Evolutionary conservation across 148 eudicot genomes (phyloP).

Genomic region (Dianthus caryophyllus): DNA sequence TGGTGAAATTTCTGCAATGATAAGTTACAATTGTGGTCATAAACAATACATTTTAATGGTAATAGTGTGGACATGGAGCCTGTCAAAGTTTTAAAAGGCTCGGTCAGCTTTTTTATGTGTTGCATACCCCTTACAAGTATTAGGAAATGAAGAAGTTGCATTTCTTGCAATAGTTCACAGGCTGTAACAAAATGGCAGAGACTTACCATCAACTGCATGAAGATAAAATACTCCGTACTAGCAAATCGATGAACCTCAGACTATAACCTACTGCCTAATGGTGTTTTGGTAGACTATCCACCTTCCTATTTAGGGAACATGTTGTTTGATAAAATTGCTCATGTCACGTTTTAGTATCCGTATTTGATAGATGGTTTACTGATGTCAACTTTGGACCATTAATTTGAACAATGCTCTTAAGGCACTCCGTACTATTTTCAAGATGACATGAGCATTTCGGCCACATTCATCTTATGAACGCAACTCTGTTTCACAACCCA

Average conservation of each 20-base stretch:
- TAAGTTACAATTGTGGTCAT: not conserved
- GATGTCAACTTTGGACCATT: too few relatives aligned
- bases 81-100: not conserved
- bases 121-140: too few relatives aligned
- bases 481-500: too few relatives aligned
- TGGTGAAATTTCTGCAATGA: not conserved
- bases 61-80: not conserved
- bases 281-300: not conserved
- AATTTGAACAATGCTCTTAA: too few relatives aligned
- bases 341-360: not conserved
- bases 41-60: not conserved
- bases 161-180: not conserved
- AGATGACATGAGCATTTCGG: too few relatives aligned
- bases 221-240: not conserved
- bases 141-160: not conserved
- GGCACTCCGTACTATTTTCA: too few relatives aligned
- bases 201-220: not conserved
- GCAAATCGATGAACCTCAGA: too few relatives aligned
- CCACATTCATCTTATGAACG: too few relatives aligned
- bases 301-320: not conserved
- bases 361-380: too few relatives aligned
- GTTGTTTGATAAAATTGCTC: too few relatives aligned
- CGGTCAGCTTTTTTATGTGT: not conserved
- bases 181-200: not conserved
- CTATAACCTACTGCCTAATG: too few relatives aligned